Evolutionary conservation across 805 yeast genomes (phyloP).

Genomic region (Starmerella kuoi): DNA sequence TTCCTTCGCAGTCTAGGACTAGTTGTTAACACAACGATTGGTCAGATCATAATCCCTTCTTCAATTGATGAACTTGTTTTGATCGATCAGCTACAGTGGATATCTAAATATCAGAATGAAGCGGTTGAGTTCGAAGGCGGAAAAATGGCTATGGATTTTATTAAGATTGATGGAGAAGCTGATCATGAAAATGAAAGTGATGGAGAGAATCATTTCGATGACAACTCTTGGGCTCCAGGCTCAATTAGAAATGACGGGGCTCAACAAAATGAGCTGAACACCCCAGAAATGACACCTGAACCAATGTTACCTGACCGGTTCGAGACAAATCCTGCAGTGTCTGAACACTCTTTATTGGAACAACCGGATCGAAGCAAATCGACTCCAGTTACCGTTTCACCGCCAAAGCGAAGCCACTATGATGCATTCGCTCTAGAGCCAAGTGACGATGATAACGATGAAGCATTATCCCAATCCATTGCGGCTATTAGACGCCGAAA

Average conservation of each 20-base stretch:
- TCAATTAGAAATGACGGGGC: neutral
- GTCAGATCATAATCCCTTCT: conserved; percentile 34
- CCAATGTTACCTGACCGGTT: neutral
- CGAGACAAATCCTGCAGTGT: neutral
- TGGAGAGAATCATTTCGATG: conserved; percentile 1
- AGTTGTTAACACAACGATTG: conserved; percentile 27
- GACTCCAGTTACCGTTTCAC: neutral
- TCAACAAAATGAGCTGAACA: no score
- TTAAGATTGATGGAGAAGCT: conserved; percentile 20
- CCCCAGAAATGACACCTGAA: neutral
- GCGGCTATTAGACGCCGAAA: conserved; percentile 6
- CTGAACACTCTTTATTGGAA: neutral
- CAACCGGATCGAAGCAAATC: neutral
- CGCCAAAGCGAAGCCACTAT: conserved; percentile 3
- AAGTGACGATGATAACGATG: conserved; percentile 24
- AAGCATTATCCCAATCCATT: conserved; percentile 18
- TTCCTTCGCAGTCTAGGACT: conserved; percentile 38
- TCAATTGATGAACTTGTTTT: conserved; percentile 29
- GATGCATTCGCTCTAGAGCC: conserved; percentile 28
- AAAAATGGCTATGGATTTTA: conserved; percentile 29
- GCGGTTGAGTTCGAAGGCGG: conserved; percentile 32
- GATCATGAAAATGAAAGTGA: conserved; percentile 24
- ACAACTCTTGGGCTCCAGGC: neutral
- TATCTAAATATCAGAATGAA: conserved; percentile 34
- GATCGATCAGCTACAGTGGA: conserved; percentile 29